Evolutionary conservation across 23 red algal species (phyloP), one percentile per base, ranked within the genome.

Genomic region (Gracilaria domingensis): DNA sequence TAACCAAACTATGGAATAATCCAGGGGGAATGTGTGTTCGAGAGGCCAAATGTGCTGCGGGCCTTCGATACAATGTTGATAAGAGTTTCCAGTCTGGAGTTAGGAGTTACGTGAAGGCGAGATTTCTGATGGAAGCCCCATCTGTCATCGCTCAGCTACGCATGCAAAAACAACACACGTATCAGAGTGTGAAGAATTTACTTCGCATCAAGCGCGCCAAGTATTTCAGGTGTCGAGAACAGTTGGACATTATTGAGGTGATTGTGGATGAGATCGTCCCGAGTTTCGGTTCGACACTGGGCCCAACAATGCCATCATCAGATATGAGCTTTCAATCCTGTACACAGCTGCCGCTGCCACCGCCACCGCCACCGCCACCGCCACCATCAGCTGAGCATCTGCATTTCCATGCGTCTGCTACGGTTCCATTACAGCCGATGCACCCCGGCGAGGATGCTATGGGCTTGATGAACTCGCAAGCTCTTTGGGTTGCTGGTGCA

Each of bases 71-170:
- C 53, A 87, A 87, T 30, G 83, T 87, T 12, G 83, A 87, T 38
- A 87, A 87, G 69, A 66, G 56, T 26, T 87, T 87, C 35, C 83
- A 87, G 55, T 87, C 83, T 23, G 83, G 83, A 38, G 64, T 87
- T 11, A 72, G 83, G n/a, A n/a, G n/a, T n/a, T n/a, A n/a, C n/a
- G n/a, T n/a, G n/a, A n/a, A n/a, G n/a, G n/a, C n/a, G n/a, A 33
- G 64, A 1, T 87, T 87, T 60, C 54, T 87, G 36, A 45, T 40
- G 59, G 83, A 60, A 21, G 83, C 83, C n/a, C 83, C 83, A 5
- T 48, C 57, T 28, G 54, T 48, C 40, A 45, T 66, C 13, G 66
- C 54, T 35, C 39, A 87, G 0, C 44, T 87, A 36, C 45, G 36
- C 16, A 55, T 66, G 48, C 51, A 58, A 44, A 40, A 87, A 28